Base-by-base conservation (phyloP, 495 filamentous ascomycete genomes). In the Tetracladium setigerum region DNA sequence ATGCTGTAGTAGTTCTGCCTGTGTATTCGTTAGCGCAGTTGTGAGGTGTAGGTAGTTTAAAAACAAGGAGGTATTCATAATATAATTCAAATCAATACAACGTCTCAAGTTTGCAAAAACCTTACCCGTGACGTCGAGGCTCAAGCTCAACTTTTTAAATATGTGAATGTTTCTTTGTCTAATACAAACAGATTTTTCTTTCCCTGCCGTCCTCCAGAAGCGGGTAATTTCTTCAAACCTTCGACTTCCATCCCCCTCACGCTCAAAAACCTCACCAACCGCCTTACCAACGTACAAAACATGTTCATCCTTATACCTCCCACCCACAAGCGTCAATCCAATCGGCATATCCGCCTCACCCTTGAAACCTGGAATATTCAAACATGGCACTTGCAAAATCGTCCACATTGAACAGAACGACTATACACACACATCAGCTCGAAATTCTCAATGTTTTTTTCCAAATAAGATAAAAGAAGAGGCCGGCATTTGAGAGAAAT, bases 311-410 rank as follows among this genome's bases (percentile, higher is more conserved):
- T 50, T 53, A 54, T 71, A 77, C 44, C 73, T 55, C 5, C 63
- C 56, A 11, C 57, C 62, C 7, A 76, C 65, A 11, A 72, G 50
- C 0, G 69, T 71, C 37, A 77, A 49, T 2, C 73, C 73, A 38
- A 78, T 61, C 0, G 73, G 73, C 66, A 77, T 61, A 4, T 65
- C 68, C 39, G 70, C 65, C 34, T 57, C 63, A 1, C 73, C 71
- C 31, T 61, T 59, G 45, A 78, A 76, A 0, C 69, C 74, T 1
- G 71, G 71, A 5, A 77, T 51, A 38, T 77, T 72, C 24, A 74
- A 51, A 14, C 66, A 67, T 5, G 74, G 73, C 6, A 66, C 67
- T 37, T 75, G 73, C 11, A 76, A 54, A 19, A 64, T 66, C 56
- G 66, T 52, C 55, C 48, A 52, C 30, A 54, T 49, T 5, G 47